A percentile compares a stretch with the other conserved stretches of the same genome.
phyloP scores from a whole-genome alignment of 108 stramenopile species.

The Chaetoceros muelleri region DNA sequence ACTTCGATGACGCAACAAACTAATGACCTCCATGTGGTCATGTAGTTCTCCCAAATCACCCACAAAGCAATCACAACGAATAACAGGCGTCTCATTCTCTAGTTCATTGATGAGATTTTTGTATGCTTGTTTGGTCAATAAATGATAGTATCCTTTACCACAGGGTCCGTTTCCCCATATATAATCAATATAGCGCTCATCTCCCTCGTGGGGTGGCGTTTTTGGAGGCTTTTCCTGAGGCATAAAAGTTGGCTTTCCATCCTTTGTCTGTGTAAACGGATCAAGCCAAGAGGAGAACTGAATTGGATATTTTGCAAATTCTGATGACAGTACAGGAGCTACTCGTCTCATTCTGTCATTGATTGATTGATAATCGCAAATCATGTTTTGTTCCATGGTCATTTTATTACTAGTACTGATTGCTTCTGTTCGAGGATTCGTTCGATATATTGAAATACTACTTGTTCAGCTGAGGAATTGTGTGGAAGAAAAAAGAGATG shows the following conservation, averaged over 20 bases:
- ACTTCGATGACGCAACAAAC: background rate
- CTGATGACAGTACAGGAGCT: background rate
- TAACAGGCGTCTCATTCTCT: slow-evolving; percentile 1
- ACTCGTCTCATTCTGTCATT: background rate
- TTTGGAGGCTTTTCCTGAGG: background rate
- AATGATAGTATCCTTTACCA: slow-evolving; percentile 9
- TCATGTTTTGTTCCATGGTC: no score
- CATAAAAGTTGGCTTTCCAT: background rate
- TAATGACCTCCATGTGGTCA: background rate
- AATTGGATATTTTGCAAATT: background rate
- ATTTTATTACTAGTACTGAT: no score
- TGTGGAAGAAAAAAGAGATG: no score
- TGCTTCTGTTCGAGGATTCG: no score
- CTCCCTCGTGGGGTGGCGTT: background rate
- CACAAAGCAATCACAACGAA: slow-evolving; percentile 4
- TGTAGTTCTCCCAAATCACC: background rate
- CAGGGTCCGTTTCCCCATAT: background rate
- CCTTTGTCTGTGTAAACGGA: background rate
- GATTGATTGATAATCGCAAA: no score
- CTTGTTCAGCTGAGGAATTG: no score
- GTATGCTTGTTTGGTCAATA: slow-evolving; percentile 8
- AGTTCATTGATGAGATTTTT: background rate
- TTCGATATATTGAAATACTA: no score
- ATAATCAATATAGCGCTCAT: background rate
- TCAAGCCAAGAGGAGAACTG: background rate